A percentile compares a stretch with the other conserved stretches of the same genome.
These are phyloP conservation scores for Albatrellus ellisii DNA, from an alignment of 768 basidiomycete species.

Conservation along the genomic window DNA sequence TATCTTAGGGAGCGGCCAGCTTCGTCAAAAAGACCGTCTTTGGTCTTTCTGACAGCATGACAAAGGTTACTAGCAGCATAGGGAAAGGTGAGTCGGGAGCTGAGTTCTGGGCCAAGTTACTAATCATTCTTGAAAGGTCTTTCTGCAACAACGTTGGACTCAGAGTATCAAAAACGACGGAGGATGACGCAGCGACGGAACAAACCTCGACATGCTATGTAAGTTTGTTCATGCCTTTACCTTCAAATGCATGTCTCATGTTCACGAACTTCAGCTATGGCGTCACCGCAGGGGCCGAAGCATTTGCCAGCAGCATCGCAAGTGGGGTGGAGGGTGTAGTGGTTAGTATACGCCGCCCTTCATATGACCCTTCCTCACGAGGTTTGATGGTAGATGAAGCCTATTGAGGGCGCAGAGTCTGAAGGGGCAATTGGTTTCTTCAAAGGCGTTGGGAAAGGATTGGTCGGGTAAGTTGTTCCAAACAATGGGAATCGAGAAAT, in stretches of 20 bases:
- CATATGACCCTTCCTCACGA: not conserved
- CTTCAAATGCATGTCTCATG: not conserved
- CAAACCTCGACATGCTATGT: slow-evolving; percentile 93
- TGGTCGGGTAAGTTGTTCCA: slow-evolving; percentile 60
- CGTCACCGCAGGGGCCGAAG: slow-evolving; percentile 90
- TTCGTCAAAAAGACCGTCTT: slow-evolving; percentile 99
- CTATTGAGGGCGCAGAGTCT: slow-evolving; percentile 90
- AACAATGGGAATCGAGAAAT: too few species aligned
- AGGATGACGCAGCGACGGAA: slow-evolving; percentile 86
- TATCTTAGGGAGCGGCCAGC: slow-evolving; percentile 80
- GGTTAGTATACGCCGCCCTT: slow-evolving; percentile 28
- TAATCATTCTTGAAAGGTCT: slow-evolving; percentile 39
- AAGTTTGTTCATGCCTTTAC: slow-evolving; percentile 16
- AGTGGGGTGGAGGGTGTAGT: slow-evolving; percentile 95
- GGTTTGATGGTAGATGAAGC: slow-evolving; percentile 60
- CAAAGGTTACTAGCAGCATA: slow-evolving; percentile 96
- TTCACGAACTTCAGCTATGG: slow-evolving; percentile 54
- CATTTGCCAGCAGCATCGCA: slow-evolving; percentile 84
- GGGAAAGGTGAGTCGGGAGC: slow-evolving; percentile 62
- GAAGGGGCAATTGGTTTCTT: slow-evolving; percentile 95
- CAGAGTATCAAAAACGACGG: slow-evolving; percentile 85
- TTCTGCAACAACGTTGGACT: slow-evolving; percentile 93
- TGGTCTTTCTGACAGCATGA: slow-evolving; percentile 88
- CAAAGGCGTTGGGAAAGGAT: slow-evolving; percentile 93
- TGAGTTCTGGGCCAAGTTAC: not conserved